These are phyloP conservation scores for Pseudocercospora crystallina DNA, from an alignment of 2,329 filamentous ascomycete species.

Conservation along the genomic window DNA sequence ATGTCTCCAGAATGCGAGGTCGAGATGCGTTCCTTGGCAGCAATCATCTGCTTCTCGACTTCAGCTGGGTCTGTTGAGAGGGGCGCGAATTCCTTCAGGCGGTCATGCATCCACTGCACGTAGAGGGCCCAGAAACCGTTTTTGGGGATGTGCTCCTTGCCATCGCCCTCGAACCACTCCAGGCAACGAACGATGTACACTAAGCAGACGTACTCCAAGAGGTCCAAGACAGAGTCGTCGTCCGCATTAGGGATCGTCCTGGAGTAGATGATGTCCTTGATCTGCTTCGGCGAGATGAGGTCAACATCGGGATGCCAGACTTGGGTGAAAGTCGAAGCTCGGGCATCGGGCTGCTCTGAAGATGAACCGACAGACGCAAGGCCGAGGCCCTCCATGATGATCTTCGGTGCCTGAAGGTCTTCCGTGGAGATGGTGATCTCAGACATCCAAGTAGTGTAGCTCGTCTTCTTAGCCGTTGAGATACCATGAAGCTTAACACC, in stretches of 20 bases:
- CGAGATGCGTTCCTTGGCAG: constrained; percentile 9
- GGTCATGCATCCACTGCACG: constrained; percentile 12
- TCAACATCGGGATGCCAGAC: constrained; percentile 11
- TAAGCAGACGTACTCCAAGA: constrained; percentile 11
- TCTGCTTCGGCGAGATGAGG: constrained; percentile 6
- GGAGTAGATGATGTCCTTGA: constrained; percentile 9
- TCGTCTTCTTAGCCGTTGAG: constrained; percentile 3
- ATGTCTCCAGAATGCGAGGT: constrained; percentile 10
- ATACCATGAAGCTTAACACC: constrained; percentile 3
- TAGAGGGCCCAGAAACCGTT: constrained; percentile 10
- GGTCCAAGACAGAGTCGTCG: constrained; percentile 12
- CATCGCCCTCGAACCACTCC: constrained; percentile 6
- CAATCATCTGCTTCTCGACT: constrained; percentile 2
- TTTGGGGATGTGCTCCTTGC: constrained; percentile 1
- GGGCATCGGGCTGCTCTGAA: constrained; percentile 5
- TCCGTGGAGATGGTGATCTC: constrained; percentile 1
- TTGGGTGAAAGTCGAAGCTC: constrained; percentile 12
- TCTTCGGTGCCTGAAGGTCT: not conserved
- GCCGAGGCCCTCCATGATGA: constrained; percentile 10
- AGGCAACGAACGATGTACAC: constrained; percentile 12
- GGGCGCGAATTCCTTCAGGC: constrained; percentile 7
- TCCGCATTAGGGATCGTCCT: constrained; percentile 14
- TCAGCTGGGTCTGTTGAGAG: constrained; percentile 6
- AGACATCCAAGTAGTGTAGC: constrained; percentile 7
- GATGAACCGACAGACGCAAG: constrained; percentile 10